Conservation (phyloP, 2,329 filamentous ascomycete species). For the Cladosporium velox region DNA sequence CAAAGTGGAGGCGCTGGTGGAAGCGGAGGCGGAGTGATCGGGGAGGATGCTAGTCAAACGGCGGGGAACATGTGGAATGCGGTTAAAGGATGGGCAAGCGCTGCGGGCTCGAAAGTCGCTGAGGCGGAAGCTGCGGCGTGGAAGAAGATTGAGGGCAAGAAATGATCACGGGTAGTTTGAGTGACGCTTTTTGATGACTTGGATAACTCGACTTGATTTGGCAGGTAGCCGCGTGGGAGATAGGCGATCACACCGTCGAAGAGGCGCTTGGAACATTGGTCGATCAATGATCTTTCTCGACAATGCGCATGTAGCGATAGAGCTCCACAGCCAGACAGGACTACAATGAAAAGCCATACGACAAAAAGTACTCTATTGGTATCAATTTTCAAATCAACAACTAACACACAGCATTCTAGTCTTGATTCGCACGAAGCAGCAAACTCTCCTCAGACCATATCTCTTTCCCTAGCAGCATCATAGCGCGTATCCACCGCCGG, state of each 20-base stretch:
- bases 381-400: neutral
- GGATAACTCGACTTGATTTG: neutral
- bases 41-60: constrained; percentile 23
- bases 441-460: neutral
- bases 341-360: neutral
- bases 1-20: constrained; percentile 38
- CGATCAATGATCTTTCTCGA: neutral
- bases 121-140: constrained; percentile 52
- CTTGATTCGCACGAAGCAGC: neutral
- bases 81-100: constrained; percentile 46
- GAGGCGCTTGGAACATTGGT: neutral
- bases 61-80: constrained; percentile 38
- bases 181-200: too few relatives aligned
- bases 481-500: neutral
- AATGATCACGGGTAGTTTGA: too few relatives aligned
- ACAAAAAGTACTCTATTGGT: neutral
- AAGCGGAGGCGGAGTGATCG: constrained; percentile 30
- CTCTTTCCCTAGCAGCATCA: neutral
- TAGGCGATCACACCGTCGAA: neutral
- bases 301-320: neutral
- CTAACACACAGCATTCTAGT: neutral
- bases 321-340: neutral
- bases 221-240: neutral
- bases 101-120: constrained; percentile 44
- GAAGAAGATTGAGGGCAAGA: constrained; percentile 42